Evolutionary conservation across 306 rosid species (phyloP), one percentile per base, ranked within the genome.

Genomic region (Mimosa pudica): DNA sequence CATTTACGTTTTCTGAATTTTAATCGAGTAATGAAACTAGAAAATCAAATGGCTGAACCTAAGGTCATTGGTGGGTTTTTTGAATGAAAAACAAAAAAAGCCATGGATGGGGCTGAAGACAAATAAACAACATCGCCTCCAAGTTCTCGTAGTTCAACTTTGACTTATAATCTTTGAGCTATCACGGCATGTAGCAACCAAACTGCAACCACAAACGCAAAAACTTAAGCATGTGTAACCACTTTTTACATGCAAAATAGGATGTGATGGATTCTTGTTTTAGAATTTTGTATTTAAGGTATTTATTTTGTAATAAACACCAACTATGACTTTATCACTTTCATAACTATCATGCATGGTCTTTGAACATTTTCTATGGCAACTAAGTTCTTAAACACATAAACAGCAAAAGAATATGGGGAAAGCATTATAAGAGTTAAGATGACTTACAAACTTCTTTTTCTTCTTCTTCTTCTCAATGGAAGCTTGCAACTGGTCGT

Each of bases 401-500:
- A 51, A 60, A 8, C 35, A 20, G n/a, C 7, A 38, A 61, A 61
- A 13, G 13, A 61, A 62, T 32, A 17, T 1, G 3, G 41, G 41
- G 7, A 42, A 18, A n/a, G 62, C 42, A 73, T 20, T 20, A 16
- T 65, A 57, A 52, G 35, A 79, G 81, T 80, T 57, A n/a, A 47
- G 70, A 82, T 54, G 76, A 80, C 90, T 3, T 90, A 93, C 99
- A 75, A 88, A 62, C 70, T 82, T 91, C 80, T 85, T 90, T 82
- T 85, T 90, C 89, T 89, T 93, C 85, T 90, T 93, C 78, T 89
- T 90, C 64, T 89, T 90, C 64, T 89, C 96, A 74, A 91, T 45
- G 74, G 67, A 74, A 65, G 83, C 85, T 47, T 85, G 78, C 79
- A 96, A 88, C 83, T 91, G 93, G n/a, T 57, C 84, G 47, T 90